Evolutionary conservation across 2,329 filamentous ascomycete species (phyloP).

Genomic region (Aulographum hederae): DNA sequence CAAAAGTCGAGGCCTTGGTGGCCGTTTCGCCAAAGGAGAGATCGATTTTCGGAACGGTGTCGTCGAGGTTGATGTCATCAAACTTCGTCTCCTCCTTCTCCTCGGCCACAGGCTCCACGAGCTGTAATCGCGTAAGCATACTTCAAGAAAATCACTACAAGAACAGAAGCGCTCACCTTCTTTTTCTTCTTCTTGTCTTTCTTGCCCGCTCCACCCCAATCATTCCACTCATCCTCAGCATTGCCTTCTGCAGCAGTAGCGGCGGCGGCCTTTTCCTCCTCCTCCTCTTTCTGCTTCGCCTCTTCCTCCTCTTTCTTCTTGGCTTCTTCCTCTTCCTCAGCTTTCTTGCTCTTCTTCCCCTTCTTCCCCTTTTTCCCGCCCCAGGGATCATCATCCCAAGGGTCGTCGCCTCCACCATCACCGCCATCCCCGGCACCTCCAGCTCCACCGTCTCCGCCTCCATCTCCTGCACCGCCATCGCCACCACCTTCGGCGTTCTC

Average conservation of each 20-base stretch:
- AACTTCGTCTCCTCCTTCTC: too few species aligned
- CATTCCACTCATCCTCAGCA: not conserved
- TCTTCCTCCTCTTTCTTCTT: too few species aligned
- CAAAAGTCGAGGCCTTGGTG: not conserved
- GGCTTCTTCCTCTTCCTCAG: too few species aligned
- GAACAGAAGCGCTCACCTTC: not conserved
- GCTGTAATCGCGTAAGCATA: too few species aligned
- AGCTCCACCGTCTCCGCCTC: not conserved
- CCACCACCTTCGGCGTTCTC: not conserved
- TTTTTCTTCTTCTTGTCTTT: not conserved
- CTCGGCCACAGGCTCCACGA: not conserved
- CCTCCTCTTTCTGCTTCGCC: not conserved
- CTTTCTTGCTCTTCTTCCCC: constrained; percentile 1
- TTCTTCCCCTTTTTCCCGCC: not conserved
- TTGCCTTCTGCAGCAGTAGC: not conserved
- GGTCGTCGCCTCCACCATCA: not conserved
- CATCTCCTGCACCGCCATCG: not conserved
- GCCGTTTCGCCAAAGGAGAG: not conserved
- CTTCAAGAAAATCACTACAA: too few species aligned
- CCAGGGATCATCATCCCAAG: not conserved
- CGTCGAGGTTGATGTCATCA: not conserved
- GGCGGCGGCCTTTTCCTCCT: not conserved
- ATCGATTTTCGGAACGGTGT: not conserved
- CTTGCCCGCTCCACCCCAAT: not conserved
- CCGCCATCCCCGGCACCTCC: not conserved